Evolutionary conservation across 1,284 basidiomycete species (phyloP), one percentile per base, ranked within the genome.

Genomic region (Ustilago shanxiensis): DNA sequence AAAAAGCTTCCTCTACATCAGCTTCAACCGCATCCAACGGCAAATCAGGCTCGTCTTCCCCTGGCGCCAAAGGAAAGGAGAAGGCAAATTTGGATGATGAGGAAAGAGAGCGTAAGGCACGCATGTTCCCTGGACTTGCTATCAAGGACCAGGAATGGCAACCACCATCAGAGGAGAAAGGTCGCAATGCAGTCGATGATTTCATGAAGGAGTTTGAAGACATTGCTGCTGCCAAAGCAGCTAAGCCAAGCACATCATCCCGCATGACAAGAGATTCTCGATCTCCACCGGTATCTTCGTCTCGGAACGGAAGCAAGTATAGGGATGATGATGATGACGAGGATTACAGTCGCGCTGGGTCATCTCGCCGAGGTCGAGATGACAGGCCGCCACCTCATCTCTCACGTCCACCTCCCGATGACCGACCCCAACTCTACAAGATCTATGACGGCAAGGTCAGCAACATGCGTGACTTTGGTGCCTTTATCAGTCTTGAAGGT

Each of bases 401-500:
- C 37, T 60, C 63, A 2, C 65, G 61, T 9, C 53, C 54, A 29
- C 56, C 66, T 16, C 65, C 72, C 18, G 83, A 99, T 85, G 93
- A 96, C 45, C 89, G 89, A 58, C 95, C 97, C 0, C 88, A 98
- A 1, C 86, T 98, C 44, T 98, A 92, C 91, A 98, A 98, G 89
- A 95, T 98, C 52, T 99, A 99, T 87, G 89, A 90, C 67, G 96
- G 95, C 8, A 91, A 91, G 65, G 92, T 99, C 26, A 90, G 92
- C 6, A 91, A 92, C 20, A 84, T 98, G 83, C 95, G 94, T 86
- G 96, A 99, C 78, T 99, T 98, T 86, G 96, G 96, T 60, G 95
- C 94, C 0, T 99, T 99, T 83, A 92, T 98, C 54, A 90, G 90
- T 29, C 87, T 99, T 4, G 95, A 98, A 77, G 96, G 95, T 45